Evolutionary conservation across 2,329 filamentous ascomycete species (phyloP), one percentile per base, ranked within the genome.

Genomic region (Penicillium sp.): DNA sequence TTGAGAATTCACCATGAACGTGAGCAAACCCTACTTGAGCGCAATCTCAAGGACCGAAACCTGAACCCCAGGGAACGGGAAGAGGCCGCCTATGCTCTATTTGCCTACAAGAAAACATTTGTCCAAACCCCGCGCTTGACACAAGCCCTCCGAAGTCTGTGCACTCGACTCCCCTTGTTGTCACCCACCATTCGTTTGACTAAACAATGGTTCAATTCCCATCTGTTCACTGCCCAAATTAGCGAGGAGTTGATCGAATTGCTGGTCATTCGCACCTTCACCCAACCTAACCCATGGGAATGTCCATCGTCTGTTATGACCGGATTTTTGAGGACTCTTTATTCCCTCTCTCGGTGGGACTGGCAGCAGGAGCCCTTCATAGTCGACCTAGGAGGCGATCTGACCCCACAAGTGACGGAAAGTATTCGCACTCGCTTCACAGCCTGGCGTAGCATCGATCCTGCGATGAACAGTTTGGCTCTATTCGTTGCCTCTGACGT

Each of bases 1-100:
- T 76, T 97, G 29, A 86, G 93, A 42, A 90, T 97, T 56, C 87
- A 95, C 66, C 90, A 92, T 70, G 94, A 97, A 57, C 83, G 92
- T 43, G 94, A 97, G 68, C 85, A 91, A 62, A 84, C 82, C 0
- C 79, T 97, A 0, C 81, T 97, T 4, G 87, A 94, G 61, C 85
- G 87, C n/a, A 84, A 86, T 56, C 78, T 91, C 43, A 90, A 88
- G 67, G 87, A 92, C 68, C 91, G 88, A 67, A 81, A 81, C 0
- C 73, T 87, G 2, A 85, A 87, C 48, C 82, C 83, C 14, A 81
- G 82, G 41, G 77, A 81, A 16, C 85, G 89, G 53, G 87, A 92
- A 59, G 82, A 88, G 40, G 82, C 88, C 19, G 86, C 88, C 7
- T 78, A 82, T 19, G 85, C 88, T 3, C 81, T 97, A 11, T 84